phyloP scores from a whole-genome alignment of 768 basidiomycete genomes.

The Lactarius vividus region DNA sequence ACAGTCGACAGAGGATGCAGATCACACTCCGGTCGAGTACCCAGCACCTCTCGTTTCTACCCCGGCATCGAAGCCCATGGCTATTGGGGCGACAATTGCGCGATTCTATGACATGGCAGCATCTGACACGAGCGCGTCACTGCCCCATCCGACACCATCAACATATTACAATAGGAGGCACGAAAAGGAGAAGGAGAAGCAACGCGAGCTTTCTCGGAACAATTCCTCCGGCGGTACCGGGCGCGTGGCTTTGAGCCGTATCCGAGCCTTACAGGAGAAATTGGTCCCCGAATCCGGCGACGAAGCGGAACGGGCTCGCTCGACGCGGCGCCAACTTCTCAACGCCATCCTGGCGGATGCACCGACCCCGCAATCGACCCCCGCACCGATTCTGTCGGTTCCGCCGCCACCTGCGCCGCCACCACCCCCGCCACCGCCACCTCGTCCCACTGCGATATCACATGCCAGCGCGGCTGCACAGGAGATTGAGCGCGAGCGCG shows the following conservation, averaged over 20 bases:
- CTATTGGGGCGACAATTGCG: constrained; percentile 18
- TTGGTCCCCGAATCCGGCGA: constrained; percentile 27
- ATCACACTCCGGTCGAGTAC: constrained; percentile 22
- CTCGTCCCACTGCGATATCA: constrained; percentile 19
- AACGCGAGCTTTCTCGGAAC: constrained; percentile 28
- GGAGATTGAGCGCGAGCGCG: constrained; percentile 26
- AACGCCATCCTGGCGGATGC: constrained; percentile 23
- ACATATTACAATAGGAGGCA: constrained; percentile 25
- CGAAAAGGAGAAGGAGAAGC: constrained; percentile 28
- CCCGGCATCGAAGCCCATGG: constrained; percentile 21
- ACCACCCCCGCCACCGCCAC: neutral
- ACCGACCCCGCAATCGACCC: constrained; percentile 21
- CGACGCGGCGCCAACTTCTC: constrained; percentile 11
- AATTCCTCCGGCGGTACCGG: constrained; percentile 26
- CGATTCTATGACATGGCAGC: constrained; percentile 25
- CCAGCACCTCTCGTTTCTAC: constrained; percentile 7
- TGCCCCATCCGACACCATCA: constrained; percentile 27
- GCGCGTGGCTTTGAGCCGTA: constrained; percentile 21
- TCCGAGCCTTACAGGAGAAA: constrained; percentile 19
- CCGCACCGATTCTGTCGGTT: neutral
- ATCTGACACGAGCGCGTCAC: constrained; percentile 23
- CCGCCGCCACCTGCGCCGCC: constrained; percentile 8
- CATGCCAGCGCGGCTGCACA: constrained; percentile 27
- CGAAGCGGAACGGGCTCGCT: constrained; percentile 27
- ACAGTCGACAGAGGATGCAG: constrained; percentile 17